A percentile compares a stretch with the other conserved stretches of the same genome.
phyloP scores from a whole-genome alignment of 2,329 filamentous ascomycete genomes.

The Pseudogymnoascus sp. region DNA sequence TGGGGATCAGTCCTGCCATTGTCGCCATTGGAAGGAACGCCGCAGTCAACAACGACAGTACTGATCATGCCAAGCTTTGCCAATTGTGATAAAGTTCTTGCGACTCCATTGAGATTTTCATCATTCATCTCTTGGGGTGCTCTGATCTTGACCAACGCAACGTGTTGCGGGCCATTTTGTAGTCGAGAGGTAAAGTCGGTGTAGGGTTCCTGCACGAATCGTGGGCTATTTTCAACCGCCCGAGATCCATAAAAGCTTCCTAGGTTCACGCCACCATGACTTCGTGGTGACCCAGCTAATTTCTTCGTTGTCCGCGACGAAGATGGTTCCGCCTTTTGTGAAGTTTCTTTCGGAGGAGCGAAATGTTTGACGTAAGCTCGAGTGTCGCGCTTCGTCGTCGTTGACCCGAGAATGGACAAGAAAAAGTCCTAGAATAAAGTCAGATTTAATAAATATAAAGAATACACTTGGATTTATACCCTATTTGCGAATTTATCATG shows the following conservation, averaged over 20 bases:
- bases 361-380: slow-evolving; percentile 88
- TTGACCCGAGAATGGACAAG: slow-evolving; percentile 77
- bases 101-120: slow-evolving; percentile 64
- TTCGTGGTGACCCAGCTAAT: slow-evolving; percentile 10
- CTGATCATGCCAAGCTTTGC: slow-evolving; percentile 73
- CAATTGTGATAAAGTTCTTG: slow-evolving; percentile 76
- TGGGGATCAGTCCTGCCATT: slow-evolving; percentile 16
- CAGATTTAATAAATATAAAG: slow-evolving; percentile 7
- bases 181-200: slow-evolving; percentile 27
- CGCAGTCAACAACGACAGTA: slow-evolving; percentile 74
- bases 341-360: slow-evolving; percentile 37
- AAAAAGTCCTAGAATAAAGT: slow-evolving; percentile 65
- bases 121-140: slow-evolving; percentile 65
- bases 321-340: slow-evolving; percentile 29
- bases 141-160: slow-evolving; percentile 80
- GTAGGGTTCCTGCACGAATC: slow-evolving; percentile 47
- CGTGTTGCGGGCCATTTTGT: slow-evolving; percentile 46
- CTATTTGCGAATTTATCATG: slow-evolving; percentile 42
- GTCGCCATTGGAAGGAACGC: slow-evolving; percentile 33
- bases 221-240: slow-evolving; percentile 51
- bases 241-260: slow-evolving; percentile 52
- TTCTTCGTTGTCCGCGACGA: slow-evolving; percentile 17
- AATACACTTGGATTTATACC: slow-evolving; percentile 29
- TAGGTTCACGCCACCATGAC: slow-evolving; percentile 47
- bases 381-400: slow-evolving; percentile 86